Percentiles rank a stretch among this genome's conserved stretches.
Evolutionary conservation across 495 filamentous ascomycete species (phyloP).

Genomic region (Clavariopsis aquatica): DNA sequence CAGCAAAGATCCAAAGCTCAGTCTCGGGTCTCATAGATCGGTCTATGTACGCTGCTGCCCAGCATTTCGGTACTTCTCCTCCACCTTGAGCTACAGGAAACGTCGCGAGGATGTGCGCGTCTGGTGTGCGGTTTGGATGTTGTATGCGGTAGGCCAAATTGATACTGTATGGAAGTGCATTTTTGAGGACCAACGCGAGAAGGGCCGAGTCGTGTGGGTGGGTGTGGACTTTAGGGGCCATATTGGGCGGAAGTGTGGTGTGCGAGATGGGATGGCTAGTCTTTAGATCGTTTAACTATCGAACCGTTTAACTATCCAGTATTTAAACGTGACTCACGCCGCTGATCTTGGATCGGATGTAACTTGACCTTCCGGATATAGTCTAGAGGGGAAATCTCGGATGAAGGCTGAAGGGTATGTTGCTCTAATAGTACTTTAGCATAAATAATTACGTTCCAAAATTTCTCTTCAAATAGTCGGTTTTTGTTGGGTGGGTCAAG

Average conservation of each 20-base stretch:
- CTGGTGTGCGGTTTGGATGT: constrained; percentile 25
- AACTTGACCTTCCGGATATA: neutral
- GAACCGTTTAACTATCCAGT: too few relatives aligned
- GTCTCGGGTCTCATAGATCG: constrained; percentile 44
- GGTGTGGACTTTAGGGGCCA: constrained; percentile 14
- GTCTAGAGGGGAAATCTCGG: neutral
- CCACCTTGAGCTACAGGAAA: constrained; percentile 24
- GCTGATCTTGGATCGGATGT: neutral
- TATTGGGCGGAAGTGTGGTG: too few relatives aligned
- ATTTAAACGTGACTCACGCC: too few relatives aligned
- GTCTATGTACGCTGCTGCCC: constrained; percentile 43
- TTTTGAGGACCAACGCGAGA: constrained; percentile 34
- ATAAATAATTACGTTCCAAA: too few relatives aligned
- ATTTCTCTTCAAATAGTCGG: too few relatives aligned
- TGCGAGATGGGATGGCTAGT: too few relatives aligned
- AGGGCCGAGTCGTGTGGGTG: constrained; percentile 17
- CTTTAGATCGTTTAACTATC: too few relatives aligned
- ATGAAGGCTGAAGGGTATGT: neutral
- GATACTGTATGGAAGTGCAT: constrained; percentile 39
- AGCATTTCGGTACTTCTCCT: constrained; percentile 29
- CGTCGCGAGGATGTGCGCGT: constrained; percentile 38
- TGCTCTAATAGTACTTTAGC: neutral
- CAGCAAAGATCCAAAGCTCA: constrained; percentile 42
- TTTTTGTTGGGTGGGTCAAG: too few relatives aligned
- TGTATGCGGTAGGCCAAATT: constrained; percentile 43